These are phyloP conservation scores for Starmerella vitae DNA, from an alignment of 805 yeast species.

Conservation along the genomic window DNA sequence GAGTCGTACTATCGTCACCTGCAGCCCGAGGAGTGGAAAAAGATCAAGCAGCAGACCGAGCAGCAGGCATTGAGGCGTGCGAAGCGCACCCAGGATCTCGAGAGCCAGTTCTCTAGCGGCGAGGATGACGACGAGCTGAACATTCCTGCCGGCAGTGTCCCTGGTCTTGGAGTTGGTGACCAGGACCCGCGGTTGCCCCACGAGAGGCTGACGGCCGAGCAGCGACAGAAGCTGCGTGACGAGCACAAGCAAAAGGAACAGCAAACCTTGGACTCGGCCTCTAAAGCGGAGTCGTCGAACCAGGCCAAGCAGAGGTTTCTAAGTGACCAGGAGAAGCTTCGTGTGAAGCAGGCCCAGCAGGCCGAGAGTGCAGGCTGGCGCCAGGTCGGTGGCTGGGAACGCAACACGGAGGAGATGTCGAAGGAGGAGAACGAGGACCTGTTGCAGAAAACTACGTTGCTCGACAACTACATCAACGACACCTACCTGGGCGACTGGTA, in stretches of 20 bases:
- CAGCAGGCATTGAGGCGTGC: background rate
- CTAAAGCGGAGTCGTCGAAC: conserved; percentile 8
- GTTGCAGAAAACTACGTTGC: conserved; percentile 51
- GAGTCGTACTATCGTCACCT: background rate
- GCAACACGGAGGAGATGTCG: conserved; percentile 32
- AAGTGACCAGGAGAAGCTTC: conserved; percentile 23
- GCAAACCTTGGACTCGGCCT: conserved; percentile 3
- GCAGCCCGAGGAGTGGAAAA: background rate
- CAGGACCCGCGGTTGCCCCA: conserved; percentile 20
- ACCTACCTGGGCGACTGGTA: conserved; percentile 89
- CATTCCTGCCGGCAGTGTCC: conserved; percentile 19
- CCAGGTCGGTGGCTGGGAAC: conserved; percentile 78
- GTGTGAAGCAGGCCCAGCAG: conserved; percentile 39
- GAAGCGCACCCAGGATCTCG: background rate
- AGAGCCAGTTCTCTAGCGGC: background rate
- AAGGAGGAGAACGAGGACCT: conserved; percentile 55
- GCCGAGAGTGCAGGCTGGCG: conserved; percentile 79
- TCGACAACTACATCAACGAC: conserved; percentile 67
- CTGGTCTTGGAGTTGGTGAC: conserved; percentile 21
- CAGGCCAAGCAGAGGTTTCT: conserved; percentile 9
- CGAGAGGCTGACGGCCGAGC: conserved; percentile 16
- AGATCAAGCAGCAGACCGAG: background rate
- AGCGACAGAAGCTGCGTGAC: background rate
- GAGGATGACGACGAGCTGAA: conserved; percentile 7
- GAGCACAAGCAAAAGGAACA: conserved; percentile 1